phyloP scores from a whole-genome alignment of 495 filamentous ascomycete species.

The Viridothelium virens region DNA sequence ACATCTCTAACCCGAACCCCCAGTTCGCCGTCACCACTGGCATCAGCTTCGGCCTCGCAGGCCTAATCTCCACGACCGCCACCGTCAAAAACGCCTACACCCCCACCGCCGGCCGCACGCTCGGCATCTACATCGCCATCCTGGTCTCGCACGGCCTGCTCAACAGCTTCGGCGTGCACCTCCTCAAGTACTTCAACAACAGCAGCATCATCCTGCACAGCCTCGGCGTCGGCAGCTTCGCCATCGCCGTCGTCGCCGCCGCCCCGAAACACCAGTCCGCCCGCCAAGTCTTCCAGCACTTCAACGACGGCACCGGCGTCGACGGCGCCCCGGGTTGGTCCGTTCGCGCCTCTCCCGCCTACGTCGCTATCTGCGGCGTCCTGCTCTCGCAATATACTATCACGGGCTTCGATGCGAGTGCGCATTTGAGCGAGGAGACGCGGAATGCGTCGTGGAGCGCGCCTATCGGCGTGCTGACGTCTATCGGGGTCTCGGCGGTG shows the following conservation, averaged over 20 bases:
- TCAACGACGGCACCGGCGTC: slow-evolving; percentile 47
- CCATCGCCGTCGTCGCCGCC: slow-evolving; percentile 53
- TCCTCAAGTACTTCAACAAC: slow-evolving; percentile 54
- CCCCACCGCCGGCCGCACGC: slow-evolving; percentile 45
- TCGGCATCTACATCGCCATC: slow-evolving; percentile 58
- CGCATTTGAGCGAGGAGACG: slow-evolving; percentile 55
- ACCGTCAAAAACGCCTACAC: slow-evolving; percentile 47
- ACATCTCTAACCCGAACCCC: neutral
- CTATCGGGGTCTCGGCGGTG: slow-evolving; percentile 49
- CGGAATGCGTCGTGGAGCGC: slow-evolving; percentile 52
- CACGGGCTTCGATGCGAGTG: slow-evolving; percentile 50
- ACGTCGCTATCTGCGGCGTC: slow-evolving; percentile 48
- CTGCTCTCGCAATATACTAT: slow-evolving; percentile 51
- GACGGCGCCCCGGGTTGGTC: slow-evolving; percentile 44
- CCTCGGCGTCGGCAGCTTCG: slow-evolving; percentile 48
- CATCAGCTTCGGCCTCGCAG: slow-evolving; percentile 58
- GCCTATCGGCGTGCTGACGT: slow-evolving; percentile 53
- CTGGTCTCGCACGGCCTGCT: slow-evolving; percentile 49
- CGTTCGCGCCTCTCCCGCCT: slow-evolving; percentile 45
- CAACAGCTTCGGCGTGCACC: slow-evolving; percentile 53
- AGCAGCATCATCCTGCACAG: slow-evolving; percentile 54
- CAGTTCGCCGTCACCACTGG: slow-evolving; percentile 56
- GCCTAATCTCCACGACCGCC: slow-evolving; percentile 51
- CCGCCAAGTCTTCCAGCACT: slow-evolving; percentile 52
- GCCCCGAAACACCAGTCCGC: slow-evolving; percentile 55